Base-by-base conservation (phyloP, 306 rosid genomes). In the Hippophae tibetana region DNA sequence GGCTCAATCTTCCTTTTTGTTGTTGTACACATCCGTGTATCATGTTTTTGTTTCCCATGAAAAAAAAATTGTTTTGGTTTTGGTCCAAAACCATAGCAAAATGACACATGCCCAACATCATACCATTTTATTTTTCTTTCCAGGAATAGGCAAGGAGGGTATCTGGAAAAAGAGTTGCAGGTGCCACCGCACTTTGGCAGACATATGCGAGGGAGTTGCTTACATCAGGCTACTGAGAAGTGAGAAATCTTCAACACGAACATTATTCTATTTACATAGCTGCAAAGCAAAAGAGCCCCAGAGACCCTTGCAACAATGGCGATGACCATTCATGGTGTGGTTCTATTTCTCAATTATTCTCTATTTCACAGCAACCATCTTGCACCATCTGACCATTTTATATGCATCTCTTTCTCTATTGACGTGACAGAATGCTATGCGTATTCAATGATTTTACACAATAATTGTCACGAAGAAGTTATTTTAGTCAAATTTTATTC, bases 301-400 rank as follows among this genome's bases (percentile, higher is more conserved):
- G 57, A 14, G 57, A 14, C 58, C 51, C 56, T 52, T 65, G 31
- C 46, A 38, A 55, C 41, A 58, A 80, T 80, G 85, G 67, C 81
- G 72, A 80, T 80, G 85, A 76, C 81, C 40, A 60, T 80, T 50
- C 81, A 73, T 69, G 85, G 78, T 69, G 53, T 53, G 55, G 3
- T 47, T 65, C 66, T 44, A 1, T 7, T 47, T 41, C 3, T 8
- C 59, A 7, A 11, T 47, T 10, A 23, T 6, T 55, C 27, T 12
- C 10, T 27, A 13, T 58, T 14, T 7, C 45, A 14, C 13, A 23
- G 5, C 8, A 6, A 31, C 11, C 42, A 7, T 10, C 45, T 57
- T 64, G 2, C 5, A 31, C 49, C 57, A 8, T 9, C 9, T n/a
- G 6, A 13, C 49, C 57, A 8, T 9, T n/a, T n/a, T 9, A 13